A percentile compares a stretch with the other conserved stretches of the same genome.
Conservation (phyloP, 2,329 filamentous ascomycete species). For the Celoporthe dispersa region DNA sequence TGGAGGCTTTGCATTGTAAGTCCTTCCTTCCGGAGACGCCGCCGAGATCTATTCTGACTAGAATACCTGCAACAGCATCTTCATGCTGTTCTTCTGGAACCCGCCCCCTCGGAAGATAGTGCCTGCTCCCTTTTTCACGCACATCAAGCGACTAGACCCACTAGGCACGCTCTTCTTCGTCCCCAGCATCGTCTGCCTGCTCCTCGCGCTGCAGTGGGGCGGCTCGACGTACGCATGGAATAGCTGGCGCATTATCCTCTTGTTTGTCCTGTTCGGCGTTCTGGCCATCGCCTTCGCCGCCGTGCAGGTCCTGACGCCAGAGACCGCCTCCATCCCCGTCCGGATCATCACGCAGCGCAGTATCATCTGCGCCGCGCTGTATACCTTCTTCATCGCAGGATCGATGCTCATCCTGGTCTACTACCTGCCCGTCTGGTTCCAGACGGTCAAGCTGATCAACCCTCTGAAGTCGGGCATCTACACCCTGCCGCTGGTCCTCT, state of each 20-base stretch:
- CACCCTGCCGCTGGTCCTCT: conserved; percentile 61
- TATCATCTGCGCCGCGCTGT: conserved; percentile 53
- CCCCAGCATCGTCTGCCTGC: conserved; percentile 61
- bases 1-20: conserved; percentile 51
- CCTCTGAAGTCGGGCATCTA: conserved; percentile 61
- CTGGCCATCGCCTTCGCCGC: conserved; percentile 51
- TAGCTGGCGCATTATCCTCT: conserved; percentile 55
- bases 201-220: conserved; percentile 68
- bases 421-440: conserved; percentile 62
- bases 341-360: conserved; percentile 59
- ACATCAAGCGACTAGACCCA: conserved; percentile 60
- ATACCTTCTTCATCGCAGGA: conserved; percentile 52
- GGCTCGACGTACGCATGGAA: conserved; percentile 58
- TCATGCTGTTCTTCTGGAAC: conserved; percentile 54
- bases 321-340: conserved; percentile 61
- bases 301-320: conserved; percentile 57
- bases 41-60: neutral
- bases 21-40: neutral
- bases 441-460: conserved; percentile 57
- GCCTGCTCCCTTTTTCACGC: conserved; percentile 42
- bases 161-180: conserved; percentile 64
- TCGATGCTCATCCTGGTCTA: conserved; percentile 60
- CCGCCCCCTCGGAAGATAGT: conserved; percentile 41
- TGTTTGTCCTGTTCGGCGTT: conserved; percentile 56
- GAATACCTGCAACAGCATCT: conserved; percentile 34